Evolutionary conservation across 2,329 filamentous ascomycete species (phyloP).

Genomic region (Aspergillus alliaceus): DNA sequence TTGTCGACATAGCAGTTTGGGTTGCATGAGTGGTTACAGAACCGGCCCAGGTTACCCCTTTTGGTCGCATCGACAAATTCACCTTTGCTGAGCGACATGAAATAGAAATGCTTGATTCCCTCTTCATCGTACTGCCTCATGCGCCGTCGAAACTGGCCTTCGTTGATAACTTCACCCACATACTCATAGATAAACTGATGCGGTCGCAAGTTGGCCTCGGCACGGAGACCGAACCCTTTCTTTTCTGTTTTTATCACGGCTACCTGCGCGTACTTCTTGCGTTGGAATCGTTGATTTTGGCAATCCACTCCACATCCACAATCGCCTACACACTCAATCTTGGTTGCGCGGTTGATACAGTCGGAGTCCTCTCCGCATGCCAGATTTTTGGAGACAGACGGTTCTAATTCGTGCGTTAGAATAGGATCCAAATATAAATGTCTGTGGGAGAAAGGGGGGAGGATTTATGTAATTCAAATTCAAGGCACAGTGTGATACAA

Average conservation of each 20-base stretch:
- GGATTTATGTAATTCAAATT: not conserved
- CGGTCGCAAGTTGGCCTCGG: conserved; percentile 72
- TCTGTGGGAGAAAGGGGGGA: not conserved
- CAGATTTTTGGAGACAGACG: conserved; percentile 61
- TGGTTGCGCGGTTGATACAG: conserved; percentile 97
- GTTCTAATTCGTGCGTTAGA: conserved; percentile 43
- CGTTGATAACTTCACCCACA: conserved; percentile 96
- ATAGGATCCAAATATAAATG: not conserved
- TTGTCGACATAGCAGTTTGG: conserved; percentile 99
- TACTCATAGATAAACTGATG: conserved; percentile 98
- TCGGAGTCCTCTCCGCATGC: conserved; percentile 96
- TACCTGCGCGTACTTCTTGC: conserved; percentile 83
- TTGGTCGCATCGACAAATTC: conserved; percentile 98
- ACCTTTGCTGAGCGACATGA: conserved; percentile 96
- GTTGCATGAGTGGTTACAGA: conserved; percentile 99
- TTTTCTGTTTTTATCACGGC: conserved; percentile 97
- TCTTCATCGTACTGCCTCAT: conserved; percentile 94
- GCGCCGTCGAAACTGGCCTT: conserved; percentile 81
- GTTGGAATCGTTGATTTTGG: conserved; percentile 93
- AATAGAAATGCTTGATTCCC: conserved; percentile 99
- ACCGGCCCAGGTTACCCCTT: conserved; percentile 91
- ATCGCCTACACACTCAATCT: conserved; percentile 89
- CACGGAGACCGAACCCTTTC: conserved; percentile 90
- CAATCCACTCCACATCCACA: conserved; percentile 86
- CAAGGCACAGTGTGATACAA: not conserved